Base-by-base conservation (phyloP, 257 asterid genomes). In the Plectranthus barbatus region DNA sequence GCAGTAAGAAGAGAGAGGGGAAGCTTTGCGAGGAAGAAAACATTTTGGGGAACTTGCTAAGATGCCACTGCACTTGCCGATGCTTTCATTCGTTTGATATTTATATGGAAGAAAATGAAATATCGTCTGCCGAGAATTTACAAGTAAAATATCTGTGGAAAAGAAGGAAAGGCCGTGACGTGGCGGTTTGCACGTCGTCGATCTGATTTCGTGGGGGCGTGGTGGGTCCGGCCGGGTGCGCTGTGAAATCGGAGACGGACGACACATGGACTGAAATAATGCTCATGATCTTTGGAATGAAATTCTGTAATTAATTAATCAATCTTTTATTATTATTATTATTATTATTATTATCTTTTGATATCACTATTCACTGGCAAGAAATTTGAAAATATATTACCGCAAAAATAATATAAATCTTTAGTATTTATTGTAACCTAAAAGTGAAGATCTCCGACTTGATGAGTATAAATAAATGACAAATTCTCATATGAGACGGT, bases 31-130 rank as follows among this genome's bases (percentile, higher is more conserved):
- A 51, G 47, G 51, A 66, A 67, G 65, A 62, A 70, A 63, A 60
- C 88, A 83, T 83, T 58, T 21, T 40, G n/a, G 64, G n/a, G 64
- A 58, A 31, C 50, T 57, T 64, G 54, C 11, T 52, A 55, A 24
- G 51, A 31, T 56, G 53, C 39, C 13, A 11, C 21, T 72, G 36
- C 64, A 20, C 48, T 19, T 10, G 20, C 18, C 21, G 31, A 7
- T 15, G 51, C 23, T 23, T 9, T 6, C n/a, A n/a, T n/a, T n/a
- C n/a, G 34, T 19, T 21, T 17, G 69, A 11, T 51, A 74, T 64
- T 57, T 69, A 57, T 61, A 39, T 4, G 41, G 8, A 5, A 8
- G 11, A 13, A 29, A 42, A 36, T 18, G 33, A 47, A 45, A 19
- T 56, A 5, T 17, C 19, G n/a, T 14, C 9, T 7, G 51, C 52